Conservation (phyloP, 164 flowering plant genomes). For the Kalanchoe fedtschenkoi region DNA sequence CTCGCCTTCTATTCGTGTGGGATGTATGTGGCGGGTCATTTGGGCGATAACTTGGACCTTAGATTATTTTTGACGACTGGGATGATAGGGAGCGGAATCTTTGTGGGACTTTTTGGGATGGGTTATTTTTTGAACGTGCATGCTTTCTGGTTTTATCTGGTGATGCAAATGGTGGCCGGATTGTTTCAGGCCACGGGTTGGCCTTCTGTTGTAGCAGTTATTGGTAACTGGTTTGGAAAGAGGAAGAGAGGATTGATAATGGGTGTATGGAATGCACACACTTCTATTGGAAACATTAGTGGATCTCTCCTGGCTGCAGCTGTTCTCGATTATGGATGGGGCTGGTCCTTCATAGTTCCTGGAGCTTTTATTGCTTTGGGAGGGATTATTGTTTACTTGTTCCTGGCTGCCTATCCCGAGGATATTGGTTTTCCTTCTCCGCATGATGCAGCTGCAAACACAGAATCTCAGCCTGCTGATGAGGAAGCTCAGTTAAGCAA, state of each 20-base stretch:
- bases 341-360: conserved; percentile 85
- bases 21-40: conserved; percentile 85
- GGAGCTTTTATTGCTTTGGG: conserved; percentile 53
- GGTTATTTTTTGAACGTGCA: conserved; percentile 78
- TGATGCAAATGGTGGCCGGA: conserved; percentile 90
- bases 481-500: conserved; percentile 25
- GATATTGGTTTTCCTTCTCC: conserved; percentile 52
- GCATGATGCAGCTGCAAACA: conserved; percentile 10
- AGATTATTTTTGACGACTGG: conserved; percentile 67
- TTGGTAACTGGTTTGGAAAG: conserved; percentile 96
- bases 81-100: conserved; percentile 86
- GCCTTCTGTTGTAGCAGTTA: conserved; percentile 96
- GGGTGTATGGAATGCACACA: conserved; percentile 94
- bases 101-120: conserved; percentile 75
- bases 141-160: conserved; percentile 49
- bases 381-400: conserved; percentile 64
- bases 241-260: conserved; percentile 80
- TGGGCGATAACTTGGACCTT: conserved; percentile 72
- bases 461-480: conserved; percentile 19
- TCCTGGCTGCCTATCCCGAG: conserved; percentile 84
- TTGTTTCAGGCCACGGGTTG: conserved; percentile 94
- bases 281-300: conserved; percentile 70
- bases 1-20: conserved; percentile 77
- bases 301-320: conserved; percentile 79
- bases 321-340: conserved; percentile 82